Evolutionary conservation across 202 grass and related monocot species (phyloP).

Genomic region (Saccharum hybrid): DNA sequence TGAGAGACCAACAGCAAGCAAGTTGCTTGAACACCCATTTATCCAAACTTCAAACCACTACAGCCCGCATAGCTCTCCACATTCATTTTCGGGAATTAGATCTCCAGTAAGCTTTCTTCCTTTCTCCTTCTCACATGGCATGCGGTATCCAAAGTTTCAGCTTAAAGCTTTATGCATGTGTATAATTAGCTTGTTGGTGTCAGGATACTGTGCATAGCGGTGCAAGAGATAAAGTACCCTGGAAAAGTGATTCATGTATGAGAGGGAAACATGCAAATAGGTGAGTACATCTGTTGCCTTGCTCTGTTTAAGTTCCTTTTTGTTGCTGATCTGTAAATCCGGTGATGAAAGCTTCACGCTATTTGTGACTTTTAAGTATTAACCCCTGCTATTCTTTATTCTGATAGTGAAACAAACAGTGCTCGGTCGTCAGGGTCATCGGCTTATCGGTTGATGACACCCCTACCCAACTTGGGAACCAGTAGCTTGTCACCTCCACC

Average conservation of each 20-base stretch:
- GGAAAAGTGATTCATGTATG: slow-evolving; percentile 57
- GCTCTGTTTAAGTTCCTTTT: slow-evolving; percentile 17
- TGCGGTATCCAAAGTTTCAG: slow-evolving; percentile 5
- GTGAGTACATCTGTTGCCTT: slow-evolving; percentile 44
- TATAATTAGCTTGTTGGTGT: slow-evolving; percentile 30
- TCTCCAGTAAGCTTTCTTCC: slow-evolving; percentile 49
- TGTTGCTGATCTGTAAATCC: slow-evolving; percentile 9
- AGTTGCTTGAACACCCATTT: slow-evolving; percentile 81
- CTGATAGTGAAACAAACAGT: slow-evolving; percentile 48
- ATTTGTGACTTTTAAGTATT: slow-evolving; percentile 20
- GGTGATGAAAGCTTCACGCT: slow-evolving; percentile 28
- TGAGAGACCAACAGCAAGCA: slow-evolving; percentile 72
- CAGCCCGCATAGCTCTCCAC: slow-evolving; percentile 53
- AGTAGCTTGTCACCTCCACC: slow-evolving; percentile 50
- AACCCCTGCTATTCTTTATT: slow-evolving; percentile 16
- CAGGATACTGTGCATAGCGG: slow-evolving; percentile 59
- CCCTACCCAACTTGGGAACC: slow-evolving; percentile 40
- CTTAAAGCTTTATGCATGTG: background rate
- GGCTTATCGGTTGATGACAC: slow-evolving; percentile 25
- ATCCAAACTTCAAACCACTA: slow-evolving; percentile 62
- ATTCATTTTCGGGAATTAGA: slow-evolving; percentile 59
- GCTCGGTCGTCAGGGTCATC: slow-evolving; percentile 39
- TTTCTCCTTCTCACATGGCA: background rate
- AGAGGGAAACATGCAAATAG: slow-evolving; percentile 63
- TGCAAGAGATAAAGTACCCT: slow-evolving; percentile 57